Percentiles rank a stretch among this genome's conserved stretches.
Conservation (phyloP, 225 moss, liverwort and hornwort genomes). For the Anthoceros angustus region DNA sequence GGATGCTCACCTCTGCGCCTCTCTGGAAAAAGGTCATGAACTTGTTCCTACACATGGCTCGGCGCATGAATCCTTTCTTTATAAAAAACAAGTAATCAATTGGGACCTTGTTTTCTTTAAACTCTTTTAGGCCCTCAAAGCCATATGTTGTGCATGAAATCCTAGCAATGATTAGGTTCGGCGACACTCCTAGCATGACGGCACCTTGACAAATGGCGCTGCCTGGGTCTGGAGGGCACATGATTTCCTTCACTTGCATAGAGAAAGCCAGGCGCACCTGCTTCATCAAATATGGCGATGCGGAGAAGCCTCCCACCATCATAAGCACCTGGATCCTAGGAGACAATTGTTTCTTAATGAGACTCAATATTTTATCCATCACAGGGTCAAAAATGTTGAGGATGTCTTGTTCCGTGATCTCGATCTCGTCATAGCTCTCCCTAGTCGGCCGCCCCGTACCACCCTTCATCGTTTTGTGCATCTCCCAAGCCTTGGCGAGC, state of each 20-base stretch:
- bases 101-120: not conserved
- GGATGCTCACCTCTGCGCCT: conserved; percentile 13
- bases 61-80: no score
- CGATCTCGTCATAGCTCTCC: conserved; percentile 11
- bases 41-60: not conserved
- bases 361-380: conserved; percentile 6
- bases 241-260: not conserved
- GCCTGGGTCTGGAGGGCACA: not conserved
- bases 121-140: not conserved
- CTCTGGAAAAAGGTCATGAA: conserved; percentile 2
- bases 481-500: conserved; percentile 13
- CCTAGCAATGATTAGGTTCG: not conserved
- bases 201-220: conserved; percentile 1
- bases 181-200: not conserved
- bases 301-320: conserved; percentile 5
- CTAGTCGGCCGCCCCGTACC: not conserved
- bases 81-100: not conserved
- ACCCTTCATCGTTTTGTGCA: not conserved
- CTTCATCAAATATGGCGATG: not conserved
- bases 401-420: conserved; percentile 12
- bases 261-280: not conserved
- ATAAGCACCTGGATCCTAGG: not conserved
- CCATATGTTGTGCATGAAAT: not conserved
- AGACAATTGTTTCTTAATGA: not conserved
- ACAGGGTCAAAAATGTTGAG: conserved; percentile 18